Percentiles rank a stretch among this genome's conserved stretches.
These are phyloP conservation scores for Echinosophora koreensis DNA, from an alignment of 306 rosid genomes.

Conservation along the genomic window DNA sequence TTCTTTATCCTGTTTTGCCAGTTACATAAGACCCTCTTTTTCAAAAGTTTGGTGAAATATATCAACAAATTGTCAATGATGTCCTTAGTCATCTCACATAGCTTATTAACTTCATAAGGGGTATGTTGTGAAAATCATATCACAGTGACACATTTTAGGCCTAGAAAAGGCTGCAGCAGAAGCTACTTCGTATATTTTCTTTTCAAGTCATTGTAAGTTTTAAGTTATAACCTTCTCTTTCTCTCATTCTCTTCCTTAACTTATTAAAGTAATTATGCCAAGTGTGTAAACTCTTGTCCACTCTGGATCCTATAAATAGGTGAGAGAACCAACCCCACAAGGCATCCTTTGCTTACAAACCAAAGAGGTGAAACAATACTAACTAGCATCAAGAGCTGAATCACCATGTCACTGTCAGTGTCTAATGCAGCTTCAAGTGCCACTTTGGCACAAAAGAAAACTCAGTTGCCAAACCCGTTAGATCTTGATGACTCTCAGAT, in stretches of 20 bases:
- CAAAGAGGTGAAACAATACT: background rate
- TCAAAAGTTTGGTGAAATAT: conserved; percentile 9
- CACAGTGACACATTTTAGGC: conserved; percentile 43
- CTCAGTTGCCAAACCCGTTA: conserved; percentile 41
- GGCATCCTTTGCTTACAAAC: conserved; percentile 15
- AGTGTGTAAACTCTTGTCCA: conserved; percentile 29
- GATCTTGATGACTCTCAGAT: conserved; percentile 41
- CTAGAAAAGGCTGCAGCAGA: conserved; percentile 43
- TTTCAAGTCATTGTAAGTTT: background rate
- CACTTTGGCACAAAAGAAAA: conserved; percentile 4
- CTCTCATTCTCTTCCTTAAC: background rate
- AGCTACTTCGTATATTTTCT: conserved; percentile 41
- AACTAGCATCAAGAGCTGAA: background rate
- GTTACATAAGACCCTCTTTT: conserved; percentile 20
- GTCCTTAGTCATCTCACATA: conserved; percentile 14
- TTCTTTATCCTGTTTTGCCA: conserved; percentile 11
- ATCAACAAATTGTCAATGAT: conserved; percentile 28
- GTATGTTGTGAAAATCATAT: conserved; percentile 37
- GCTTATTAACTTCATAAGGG: conserved; percentile 23
- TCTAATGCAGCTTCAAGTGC: conserved; percentile 28
- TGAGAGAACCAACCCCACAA: conserved; percentile 24
- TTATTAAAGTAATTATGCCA: conserved; percentile 43
- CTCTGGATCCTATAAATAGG: conserved; percentile 36
- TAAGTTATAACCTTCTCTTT: background rate
- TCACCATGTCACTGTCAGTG: conserved; percentile 49